Conservation (phyloP, 306 rosid species). For the Fagus sylvatica region DNA sequence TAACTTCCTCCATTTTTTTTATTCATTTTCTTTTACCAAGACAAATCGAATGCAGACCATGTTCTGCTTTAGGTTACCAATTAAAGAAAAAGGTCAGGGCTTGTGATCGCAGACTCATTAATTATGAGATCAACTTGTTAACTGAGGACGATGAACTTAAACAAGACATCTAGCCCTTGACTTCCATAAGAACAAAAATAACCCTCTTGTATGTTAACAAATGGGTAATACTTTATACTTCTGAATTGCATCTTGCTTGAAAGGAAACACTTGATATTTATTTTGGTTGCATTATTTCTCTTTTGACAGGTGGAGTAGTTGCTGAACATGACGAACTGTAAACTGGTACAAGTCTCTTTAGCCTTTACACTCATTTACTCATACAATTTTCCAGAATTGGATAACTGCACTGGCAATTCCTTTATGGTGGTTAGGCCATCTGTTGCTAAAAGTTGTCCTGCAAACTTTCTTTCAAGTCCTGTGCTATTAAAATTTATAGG, state of each 20-base stretch:
- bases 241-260: conserved; percentile 7
- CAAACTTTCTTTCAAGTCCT: background rate
- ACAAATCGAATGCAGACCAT: background rate
- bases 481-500: background rate
- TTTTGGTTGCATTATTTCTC: conserved; percentile 21
- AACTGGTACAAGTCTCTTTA: conserved; percentile 23
- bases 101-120: background rate
- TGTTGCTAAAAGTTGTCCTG: background rate
- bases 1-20: background rate
- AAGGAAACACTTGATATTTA: conserved; percentile 4
- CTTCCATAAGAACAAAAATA: background rate
- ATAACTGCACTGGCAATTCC: background rate
- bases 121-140: conserved; percentile 13
- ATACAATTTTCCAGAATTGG: background rate
- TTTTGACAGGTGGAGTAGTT: conserved; percentile 46
- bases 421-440: background rate
- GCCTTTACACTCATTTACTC: background rate
- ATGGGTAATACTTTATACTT: background rate
- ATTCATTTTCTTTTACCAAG: background rate
- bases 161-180: background rate
- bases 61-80: conserved; percentile 7
- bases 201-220: background rate
- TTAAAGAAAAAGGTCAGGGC: background rate
- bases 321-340: conserved; percentile 76
- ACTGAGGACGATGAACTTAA: background rate